These are phyloP conservation scores for Trifolium fragiferum DNA, from an alignment of 306 rosid species.

Conservation along the genomic window DNA sequence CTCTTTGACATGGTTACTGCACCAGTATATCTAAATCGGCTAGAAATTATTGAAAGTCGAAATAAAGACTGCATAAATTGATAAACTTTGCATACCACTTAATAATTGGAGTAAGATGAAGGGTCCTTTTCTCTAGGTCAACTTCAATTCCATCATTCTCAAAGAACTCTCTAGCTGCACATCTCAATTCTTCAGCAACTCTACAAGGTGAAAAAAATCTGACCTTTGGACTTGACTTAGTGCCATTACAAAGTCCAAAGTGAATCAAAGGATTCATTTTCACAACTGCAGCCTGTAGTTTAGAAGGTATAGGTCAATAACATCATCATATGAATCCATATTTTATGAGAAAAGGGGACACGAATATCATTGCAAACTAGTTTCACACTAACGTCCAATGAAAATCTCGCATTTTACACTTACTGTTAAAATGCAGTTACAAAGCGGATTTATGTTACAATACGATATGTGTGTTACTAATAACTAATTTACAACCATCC, in stretches of 20 bases:
- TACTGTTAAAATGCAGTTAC: too few species aligned
- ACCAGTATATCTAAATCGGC: background rate
- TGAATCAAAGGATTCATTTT: slow-evolving; percentile 80
- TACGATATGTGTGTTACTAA: too few species aligned
- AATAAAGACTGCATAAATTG: background rate
- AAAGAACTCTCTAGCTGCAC: slow-evolving; percentile 83
- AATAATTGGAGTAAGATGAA: slow-evolving; percentile 66
- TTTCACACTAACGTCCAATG: background rate
- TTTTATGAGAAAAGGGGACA: background rate
- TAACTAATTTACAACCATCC: too few species aligned
- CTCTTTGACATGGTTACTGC: too few species aligned
- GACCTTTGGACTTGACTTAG: slow-evolving; percentile 77
- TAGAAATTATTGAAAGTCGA: slow-evolving; percentile 23
- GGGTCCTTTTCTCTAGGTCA: slow-evolving; percentile 80
- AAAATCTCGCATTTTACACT: too few species aligned
- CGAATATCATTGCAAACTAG: background rate
- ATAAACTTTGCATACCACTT: slow-evolving; percentile 62
- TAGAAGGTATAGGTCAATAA: background rate
- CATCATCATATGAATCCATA: background rate
- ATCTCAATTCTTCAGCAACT: slow-evolving; percentile 70
- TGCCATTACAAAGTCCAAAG: slow-evolving; percentile 79
- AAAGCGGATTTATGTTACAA: too few species aligned
- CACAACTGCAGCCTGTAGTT: slow-evolving; percentile 58
- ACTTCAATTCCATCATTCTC: slow-evolving; percentile 72
- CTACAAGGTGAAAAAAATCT: slow-evolving; percentile 72